Percentiles rank a stretch among this genome's conserved stretches.
Evolutionary conservation across 345 rosid genomes (phyloP).

Genomic region (Populus pruinosa): DNA sequence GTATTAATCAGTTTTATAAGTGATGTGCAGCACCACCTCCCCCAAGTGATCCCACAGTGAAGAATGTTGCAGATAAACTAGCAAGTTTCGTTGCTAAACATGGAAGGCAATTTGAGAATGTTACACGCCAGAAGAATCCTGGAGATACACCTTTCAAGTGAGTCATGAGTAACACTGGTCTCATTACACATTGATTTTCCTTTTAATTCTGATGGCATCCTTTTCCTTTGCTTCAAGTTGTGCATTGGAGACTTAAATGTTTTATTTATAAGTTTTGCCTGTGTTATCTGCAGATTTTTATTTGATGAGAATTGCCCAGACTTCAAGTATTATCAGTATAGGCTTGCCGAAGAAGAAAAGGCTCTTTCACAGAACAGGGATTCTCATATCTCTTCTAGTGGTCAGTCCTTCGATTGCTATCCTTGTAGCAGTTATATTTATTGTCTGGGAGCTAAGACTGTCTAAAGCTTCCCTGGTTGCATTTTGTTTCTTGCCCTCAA

Average conservation of each 20-base stretch:
- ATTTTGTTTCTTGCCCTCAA: neutral
- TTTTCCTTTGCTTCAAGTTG: neutral
- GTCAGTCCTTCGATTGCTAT: conserved; percentile 32
- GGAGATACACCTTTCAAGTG: conserved; percentile 95
- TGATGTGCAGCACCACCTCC: conserved; percentile 97
- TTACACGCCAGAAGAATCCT: conserved; percentile 93
- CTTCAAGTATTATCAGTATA: conserved; percentile 75
- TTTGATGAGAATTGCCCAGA: conserved; percentile 79
- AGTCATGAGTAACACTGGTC: conserved; percentile 17
- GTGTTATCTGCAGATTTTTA: conserved; percentile 57
- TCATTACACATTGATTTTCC: conserved; percentile 6
- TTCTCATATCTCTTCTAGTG: conserved; percentile 40
- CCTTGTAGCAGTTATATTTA: neutral
- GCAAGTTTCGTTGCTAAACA: conserved; percentile 97
- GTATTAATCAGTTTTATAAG: conserved; percentile 99
- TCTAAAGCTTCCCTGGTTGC: neutral
- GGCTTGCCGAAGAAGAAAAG: conserved; percentile 79
- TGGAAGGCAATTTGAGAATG: conserved; percentile 91
- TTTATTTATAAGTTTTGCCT: conserved; percentile 7
- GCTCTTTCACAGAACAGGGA: conserved; percentile 49
- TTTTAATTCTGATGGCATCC: conserved; percentile 2
- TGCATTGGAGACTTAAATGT: neutral
- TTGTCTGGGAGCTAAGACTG: neutral
- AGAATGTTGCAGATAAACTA: conserved; percentile 93
- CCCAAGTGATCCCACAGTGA: conserved; percentile 88